Base-by-base conservation (phyloP, 2,329 filamentous ascomycete species). In the Cladosporium sp. region DNA sequence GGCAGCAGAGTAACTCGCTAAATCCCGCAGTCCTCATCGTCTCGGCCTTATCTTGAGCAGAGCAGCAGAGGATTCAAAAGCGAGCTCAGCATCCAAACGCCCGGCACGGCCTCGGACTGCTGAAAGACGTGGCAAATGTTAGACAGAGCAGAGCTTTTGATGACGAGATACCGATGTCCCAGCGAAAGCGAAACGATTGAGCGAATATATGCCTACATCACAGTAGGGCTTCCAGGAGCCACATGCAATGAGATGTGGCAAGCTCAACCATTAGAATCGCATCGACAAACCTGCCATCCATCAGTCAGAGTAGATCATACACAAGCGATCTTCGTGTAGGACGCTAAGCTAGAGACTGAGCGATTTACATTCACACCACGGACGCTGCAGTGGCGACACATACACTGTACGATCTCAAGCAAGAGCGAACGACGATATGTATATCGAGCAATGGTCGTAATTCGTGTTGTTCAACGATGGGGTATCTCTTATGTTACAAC, bases 401-500 rank as follows among this genome's bases (percentile, higher is more conserved):
- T 11, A 21, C 41, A 21, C 10, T 8, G 6, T 7, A 44, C 18
- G 38, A n/a, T 44, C 38, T 44, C 7, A 8, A 44, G 38, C 38
- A 10, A 10, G 8, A 44, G 7, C 18, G 4, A 24, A 12, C 41
- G n/a, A 21, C 8, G 41, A 47, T 3, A 21, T n/a, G 18, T 21
- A n/a, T 47, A 21, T n/a, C 38, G n/a, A 24, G n/a, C n/a, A 30
- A 52, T 28, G 12, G 28, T 52, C 52, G 28, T 55, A 55, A 55
- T 34, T 55, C 52, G 26, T 55, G n/a, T 32, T 55, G 2, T n/a
- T 34, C 10, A 5, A 55, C n/a, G 52, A 55, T 55, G 52, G 52
- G 52, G 52, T 55, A 55, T 55, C 52, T 55, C 52, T 30, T 55
- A 32, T 55, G 52, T 55, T 55, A 55, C n/a, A 32, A 55, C 52